Conservation (phyloP, 169 alveolate species). For the Plasmodium billcollinsi region DNA sequence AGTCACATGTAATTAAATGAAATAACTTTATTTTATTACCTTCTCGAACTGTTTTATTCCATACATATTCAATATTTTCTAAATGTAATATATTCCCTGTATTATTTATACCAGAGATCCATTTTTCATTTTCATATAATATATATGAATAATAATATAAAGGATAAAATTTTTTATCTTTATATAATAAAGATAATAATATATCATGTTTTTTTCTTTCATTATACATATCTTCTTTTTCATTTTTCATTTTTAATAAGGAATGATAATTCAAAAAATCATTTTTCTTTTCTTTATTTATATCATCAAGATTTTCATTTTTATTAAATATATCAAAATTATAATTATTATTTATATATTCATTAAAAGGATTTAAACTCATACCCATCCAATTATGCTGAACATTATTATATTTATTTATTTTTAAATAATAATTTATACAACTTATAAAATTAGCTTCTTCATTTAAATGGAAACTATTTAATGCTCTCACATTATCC, state of each 20-base stretch:
- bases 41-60: conserved; percentile 75
- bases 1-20: conserved; percentile 50
- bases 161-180: conserved; percentile 28
- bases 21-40: conserved; percentile 62
- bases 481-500: background rate
- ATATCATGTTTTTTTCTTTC: background rate
- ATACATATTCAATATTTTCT: conserved; percentile 53
- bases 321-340: background rate
- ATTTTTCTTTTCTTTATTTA: conserved; percentile 8
- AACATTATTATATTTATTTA: conserved; percentile 19
- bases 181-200: background rate
- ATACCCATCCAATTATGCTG: conserved; percentile 77
- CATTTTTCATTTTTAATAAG: background rate
- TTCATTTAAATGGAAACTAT: conserved; percentile 73
- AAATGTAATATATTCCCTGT: conserved; percentile 50
- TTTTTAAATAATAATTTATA: conserved; percentile 59
- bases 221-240: background rate
- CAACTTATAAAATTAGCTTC: conserved; percentile 74
- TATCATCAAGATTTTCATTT: background rate
- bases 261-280: too few species aligned
- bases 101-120: conserved; percentile 70
- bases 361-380: conserved; percentile 75
- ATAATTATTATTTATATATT: conserved; percentile 18
- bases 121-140: conserved; percentile 55
- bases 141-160: conserved; percentile 50